phyloP scores from a whole-genome alignment of 345 rosid genomes.

The Microcos paniculata region DNA sequence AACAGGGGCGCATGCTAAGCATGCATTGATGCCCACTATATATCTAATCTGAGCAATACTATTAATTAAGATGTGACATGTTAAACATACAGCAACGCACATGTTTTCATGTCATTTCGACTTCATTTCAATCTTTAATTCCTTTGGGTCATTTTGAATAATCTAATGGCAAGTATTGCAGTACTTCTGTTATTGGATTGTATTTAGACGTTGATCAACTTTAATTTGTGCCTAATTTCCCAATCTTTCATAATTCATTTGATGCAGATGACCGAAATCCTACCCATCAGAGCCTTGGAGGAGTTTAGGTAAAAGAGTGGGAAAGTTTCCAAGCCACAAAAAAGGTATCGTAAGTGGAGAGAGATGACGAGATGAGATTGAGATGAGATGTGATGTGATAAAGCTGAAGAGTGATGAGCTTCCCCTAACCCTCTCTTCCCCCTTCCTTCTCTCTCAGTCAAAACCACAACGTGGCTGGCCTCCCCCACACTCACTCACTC shows the following conservation, averaged over 20 bases:
- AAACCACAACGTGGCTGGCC: background rate
- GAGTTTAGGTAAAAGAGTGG: background rate
- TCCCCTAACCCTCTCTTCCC: background rate
- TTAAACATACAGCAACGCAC: background rate
- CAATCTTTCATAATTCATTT: background rate
- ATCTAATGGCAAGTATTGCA: background rate
- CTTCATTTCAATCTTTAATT: background rate
- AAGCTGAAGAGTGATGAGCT: background rate
- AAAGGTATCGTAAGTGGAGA: background rate
- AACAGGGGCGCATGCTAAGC: background rate
- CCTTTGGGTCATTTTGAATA: background rate
- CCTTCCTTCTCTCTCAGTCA: background rate
- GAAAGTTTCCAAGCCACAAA: background rate
- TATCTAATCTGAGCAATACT: background rate
- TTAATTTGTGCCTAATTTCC: background rate
- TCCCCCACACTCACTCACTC: background rate
- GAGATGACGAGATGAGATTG: no score
- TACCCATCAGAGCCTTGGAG: background rate
- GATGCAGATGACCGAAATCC: background rate
- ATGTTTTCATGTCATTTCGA: background rate
- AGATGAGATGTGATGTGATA: no score
- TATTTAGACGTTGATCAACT: background rate
- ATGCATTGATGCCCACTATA: background rate
- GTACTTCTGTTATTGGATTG: background rate
- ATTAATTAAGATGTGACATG: conserved; percentile 3